Evolutionary conservation across 768 basidiomycete species (phyloP).

Genomic region (Coprinopsis strossmayeri): DNA sequence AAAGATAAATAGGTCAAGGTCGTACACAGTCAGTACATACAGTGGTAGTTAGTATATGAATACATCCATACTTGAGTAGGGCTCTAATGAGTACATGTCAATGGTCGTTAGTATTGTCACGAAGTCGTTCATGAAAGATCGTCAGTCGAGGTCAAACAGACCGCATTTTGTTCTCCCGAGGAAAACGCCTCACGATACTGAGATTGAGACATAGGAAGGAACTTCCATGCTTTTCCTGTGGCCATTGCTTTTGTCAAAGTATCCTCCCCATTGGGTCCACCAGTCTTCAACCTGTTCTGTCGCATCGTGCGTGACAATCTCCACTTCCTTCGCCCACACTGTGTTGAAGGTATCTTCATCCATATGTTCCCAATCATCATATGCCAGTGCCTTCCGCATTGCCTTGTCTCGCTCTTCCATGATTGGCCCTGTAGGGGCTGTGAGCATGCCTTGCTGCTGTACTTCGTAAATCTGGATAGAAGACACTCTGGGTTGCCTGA

Average conservation of each 20-base stretch:
- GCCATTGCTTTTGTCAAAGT: slow-evolving; percentile 16
- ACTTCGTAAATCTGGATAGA: slow-evolving; percentile 39
- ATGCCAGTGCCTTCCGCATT: slow-evolving; percentile 28
- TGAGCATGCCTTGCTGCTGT: slow-evolving; percentile 38
- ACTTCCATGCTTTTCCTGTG: neutral
- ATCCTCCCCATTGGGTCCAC: slow-evolving; percentile 47
- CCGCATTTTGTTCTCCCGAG: neutral
- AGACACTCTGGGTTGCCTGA: slow-evolving; percentile 46
- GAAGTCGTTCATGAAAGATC: too few species aligned
- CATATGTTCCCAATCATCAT: slow-evolving; percentile 32
- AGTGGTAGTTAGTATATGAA: too few species aligned
- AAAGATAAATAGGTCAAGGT: too few species aligned
- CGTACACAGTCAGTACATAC: too few species aligned
- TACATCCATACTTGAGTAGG: too few species aligned
- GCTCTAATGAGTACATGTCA: too few species aligned
- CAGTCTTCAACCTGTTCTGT: slow-evolving; percentile 55
- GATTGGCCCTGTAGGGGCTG: slow-evolving; percentile 34
- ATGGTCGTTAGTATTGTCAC: too few species aligned
- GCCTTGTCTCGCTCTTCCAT: slow-evolving; percentile 39
- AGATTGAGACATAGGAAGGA: neutral
- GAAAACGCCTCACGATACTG: neutral
- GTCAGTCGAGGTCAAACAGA: too few species aligned
- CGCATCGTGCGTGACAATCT: slow-evolving; percentile 44
- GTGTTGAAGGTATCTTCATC: slow-evolving; percentile 38
- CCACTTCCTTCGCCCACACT: slow-evolving; percentile 49